Evolutionary conservation across 1,284 basidiomycete species (phyloP).

Genomic region (Lignosus rhinocerotis): DNA sequence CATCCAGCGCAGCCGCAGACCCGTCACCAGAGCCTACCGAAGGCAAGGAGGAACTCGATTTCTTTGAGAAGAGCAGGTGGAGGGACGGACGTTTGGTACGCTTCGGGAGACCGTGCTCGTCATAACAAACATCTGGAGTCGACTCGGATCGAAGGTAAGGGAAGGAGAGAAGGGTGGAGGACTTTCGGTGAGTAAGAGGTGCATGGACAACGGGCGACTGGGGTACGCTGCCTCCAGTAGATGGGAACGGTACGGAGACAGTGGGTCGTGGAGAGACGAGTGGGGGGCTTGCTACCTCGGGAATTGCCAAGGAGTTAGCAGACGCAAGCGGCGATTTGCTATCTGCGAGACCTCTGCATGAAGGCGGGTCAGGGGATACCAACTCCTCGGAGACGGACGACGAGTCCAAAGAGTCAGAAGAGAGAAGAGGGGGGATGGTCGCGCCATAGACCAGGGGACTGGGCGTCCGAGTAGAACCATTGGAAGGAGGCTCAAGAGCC

Average conservation of each 20-base stretch:
- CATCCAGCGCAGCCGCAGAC: slow-evolving; percentile 7
- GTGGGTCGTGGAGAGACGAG: slow-evolving; percentile 25
- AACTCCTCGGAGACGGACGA: slow-evolving; percentile 44
- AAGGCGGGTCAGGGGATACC: slow-evolving; percentile 31
- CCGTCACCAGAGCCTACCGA: slow-evolving; percentile 12
- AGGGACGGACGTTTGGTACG: slow-evolving; percentile 38
- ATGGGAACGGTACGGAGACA: slow-evolving; percentile 40
- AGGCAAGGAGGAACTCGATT: slow-evolving; percentile 33
- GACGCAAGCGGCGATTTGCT: slow-evolving; percentile 15
- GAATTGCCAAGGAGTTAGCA: slow-evolving; percentile 26
- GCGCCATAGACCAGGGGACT: slow-evolving; percentile 37
- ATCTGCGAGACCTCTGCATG: slow-evolving; percentile 21
- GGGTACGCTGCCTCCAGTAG: slow-evolving; percentile 33
- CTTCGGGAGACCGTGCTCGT: slow-evolving; percentile 24
- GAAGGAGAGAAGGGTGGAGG: slow-evolving; percentile 41
- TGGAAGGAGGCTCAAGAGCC: slow-evolving; percentile 34
- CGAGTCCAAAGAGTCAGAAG: slow-evolving; percentile 46
- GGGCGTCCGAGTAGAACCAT: slow-evolving; percentile 38
- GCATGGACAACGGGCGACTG: slow-evolving; percentile 33
- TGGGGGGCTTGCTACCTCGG: slow-evolving; percentile 33
- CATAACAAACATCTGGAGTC: slow-evolving; percentile 12
- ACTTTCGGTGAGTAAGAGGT: slow-evolving; percentile 38
- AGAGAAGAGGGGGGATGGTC: slow-evolving; percentile 43
- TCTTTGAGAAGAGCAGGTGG: slow-evolving; percentile 38
- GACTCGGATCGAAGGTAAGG: slow-evolving; percentile 29